Evolutionary conservation across 1,139 yeast genomes (phyloP), one percentile per base, ranked within the genome.

Genomic region (Pichia sorboxylosa): DNA sequence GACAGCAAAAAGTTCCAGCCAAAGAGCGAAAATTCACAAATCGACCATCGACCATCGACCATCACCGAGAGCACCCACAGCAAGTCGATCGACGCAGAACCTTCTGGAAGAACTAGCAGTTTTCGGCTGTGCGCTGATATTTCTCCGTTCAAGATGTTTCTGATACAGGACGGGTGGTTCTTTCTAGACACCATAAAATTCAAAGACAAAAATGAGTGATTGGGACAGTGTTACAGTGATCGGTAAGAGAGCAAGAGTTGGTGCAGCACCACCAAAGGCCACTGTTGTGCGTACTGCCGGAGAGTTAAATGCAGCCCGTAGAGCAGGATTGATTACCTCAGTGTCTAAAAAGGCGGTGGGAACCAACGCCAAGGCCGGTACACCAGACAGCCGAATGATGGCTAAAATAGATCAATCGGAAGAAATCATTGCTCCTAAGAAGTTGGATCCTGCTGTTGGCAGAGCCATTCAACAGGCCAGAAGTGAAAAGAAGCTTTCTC

Each of bases 341-440:
- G 87, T 90, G 28, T 98, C 90, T 59, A 90, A 90, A 73, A 90
- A 87, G 61, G 90, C 81, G 59, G 79, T 78, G 33, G 64, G 80
- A 32, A 68, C 84, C 43, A 77, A 74, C 55, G 56, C 64, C 34
- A 70, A 66, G 52, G 64, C 73, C 36, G 77, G 79, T 49, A n/a
- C n/a, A n/a, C 80, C 85, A 24, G 98, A 90, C 54, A 98, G 97
- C 34, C 98, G 92, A 64, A 73, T 93, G 58, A 66, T 90, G 54
- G 79, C 98, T 43, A 90, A 78, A 65, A 70, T 90, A 48, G 98
- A 90, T 57, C 79, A 94, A 54, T 77, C 84, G 34, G 94, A 87
- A 50, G 96, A 87, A 51, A 87, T 90, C 41, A 93, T 85, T 36
- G 82, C 93, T 27, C 94, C 94, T 35, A 81, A 87, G 62, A 92